Percentiles rank a stretch among this genome's conserved stretches.
Evolutionary conservation across 768 basidiomycete genomes (phyloP).

Genomic region (Rubroboletus satanas): DNA sequence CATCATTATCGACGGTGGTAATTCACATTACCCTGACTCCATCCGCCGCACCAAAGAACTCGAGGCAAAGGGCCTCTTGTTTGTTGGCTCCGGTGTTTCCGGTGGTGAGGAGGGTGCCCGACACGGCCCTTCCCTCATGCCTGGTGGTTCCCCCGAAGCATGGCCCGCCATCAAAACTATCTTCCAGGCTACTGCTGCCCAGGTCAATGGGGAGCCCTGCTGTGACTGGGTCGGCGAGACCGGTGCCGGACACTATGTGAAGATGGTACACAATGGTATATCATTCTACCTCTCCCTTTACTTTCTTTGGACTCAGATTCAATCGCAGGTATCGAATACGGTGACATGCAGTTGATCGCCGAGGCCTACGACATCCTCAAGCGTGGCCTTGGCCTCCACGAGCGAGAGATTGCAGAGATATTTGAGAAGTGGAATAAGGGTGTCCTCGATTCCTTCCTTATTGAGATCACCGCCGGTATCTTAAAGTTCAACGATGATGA

Average conservation of each 20-base stretch:
- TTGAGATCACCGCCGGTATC: constrained; percentile 97
- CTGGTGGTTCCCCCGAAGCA: constrained; percentile 89
- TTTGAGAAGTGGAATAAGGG: constrained; percentile 97
- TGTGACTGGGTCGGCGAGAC: constrained; percentile 99
- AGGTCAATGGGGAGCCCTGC: constrained; percentile 92
- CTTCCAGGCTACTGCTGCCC: constrained; percentile 97
- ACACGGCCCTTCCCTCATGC: constrained; percentile 97
- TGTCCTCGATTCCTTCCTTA: constrained; percentile 98
- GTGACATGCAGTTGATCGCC: constrained; percentile 99
- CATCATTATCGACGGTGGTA: constrained; percentile 99
- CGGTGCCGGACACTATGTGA: constrained; percentile 96
- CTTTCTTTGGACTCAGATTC: constrained; percentile 3
- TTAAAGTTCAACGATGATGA: constrained; percentile 97
- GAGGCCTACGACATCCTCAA: constrained; percentile 99
- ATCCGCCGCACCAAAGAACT: constrained; percentile 93
- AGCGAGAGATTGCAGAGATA: constrained; percentile 91
- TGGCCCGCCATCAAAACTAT: constrained; percentile 98
- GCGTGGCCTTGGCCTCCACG: constrained; percentile 83
- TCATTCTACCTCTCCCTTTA: constrained; percentile 4
- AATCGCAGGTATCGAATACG: constrained; percentile 90
- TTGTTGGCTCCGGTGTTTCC: constrained; percentile 98
- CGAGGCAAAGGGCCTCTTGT: constrained; percentile 91
- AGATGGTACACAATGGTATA: constrained; percentile 97
- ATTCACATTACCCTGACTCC: constrained; percentile 98
- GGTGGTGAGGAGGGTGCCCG: constrained; percentile 99